Evolutionary conservation across 108 stramenopile species (phyloP).

Genomic region (Phaeodactylum tricornutum): DNA sequence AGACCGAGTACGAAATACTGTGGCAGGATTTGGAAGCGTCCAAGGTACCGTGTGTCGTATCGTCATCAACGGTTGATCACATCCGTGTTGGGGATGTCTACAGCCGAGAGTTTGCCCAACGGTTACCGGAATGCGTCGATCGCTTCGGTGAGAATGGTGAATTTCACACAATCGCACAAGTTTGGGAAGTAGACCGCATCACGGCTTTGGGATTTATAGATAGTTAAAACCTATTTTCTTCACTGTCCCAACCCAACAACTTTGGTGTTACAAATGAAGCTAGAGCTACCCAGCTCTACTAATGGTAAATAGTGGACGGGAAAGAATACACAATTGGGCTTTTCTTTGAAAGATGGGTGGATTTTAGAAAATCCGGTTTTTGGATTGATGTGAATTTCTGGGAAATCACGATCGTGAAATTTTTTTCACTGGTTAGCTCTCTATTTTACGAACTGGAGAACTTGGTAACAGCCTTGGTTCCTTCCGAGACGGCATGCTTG

Average conservation of each 20-base stretch:
- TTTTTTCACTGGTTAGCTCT: too few relatives aligned
- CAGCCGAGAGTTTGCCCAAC: constrained; percentile 22
- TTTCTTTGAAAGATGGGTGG: too few relatives aligned
- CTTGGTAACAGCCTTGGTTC: constrained; percentile 49
- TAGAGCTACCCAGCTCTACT: too few relatives aligned
- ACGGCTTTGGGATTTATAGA: constrained; percentile 32
- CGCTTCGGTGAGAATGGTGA: constrained; percentile 82
- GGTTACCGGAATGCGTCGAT: constrained; percentile 29
- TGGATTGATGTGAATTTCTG: too few relatives aligned
- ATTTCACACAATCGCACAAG: constrained; percentile 74
- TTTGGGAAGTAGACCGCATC: constrained; percentile 46
- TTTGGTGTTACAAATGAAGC: too few relatives aligned
- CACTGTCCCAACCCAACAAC: too few relatives aligned
- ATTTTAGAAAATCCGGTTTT: too few relatives aligned
- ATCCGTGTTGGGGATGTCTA: constrained; percentile 41
- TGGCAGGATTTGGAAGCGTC: constrained; percentile 55
- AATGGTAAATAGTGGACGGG: too few relatives aligned
- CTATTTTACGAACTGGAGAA: too few relatives aligned
- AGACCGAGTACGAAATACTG: constrained; percentile 43
- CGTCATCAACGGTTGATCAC: constrained; percentile 26
- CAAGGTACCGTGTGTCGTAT: constrained; percentile 36
- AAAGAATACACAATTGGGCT: too few relatives aligned
- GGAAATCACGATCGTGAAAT: too few relatives aligned
- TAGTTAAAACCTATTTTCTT: too few relatives aligned
- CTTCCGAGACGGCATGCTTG: constrained; percentile 85